These are phyloP conservation scores for Fragaria vesca DNA, from an alignment of 306 rosid species.

Conservation along the genomic window DNA sequence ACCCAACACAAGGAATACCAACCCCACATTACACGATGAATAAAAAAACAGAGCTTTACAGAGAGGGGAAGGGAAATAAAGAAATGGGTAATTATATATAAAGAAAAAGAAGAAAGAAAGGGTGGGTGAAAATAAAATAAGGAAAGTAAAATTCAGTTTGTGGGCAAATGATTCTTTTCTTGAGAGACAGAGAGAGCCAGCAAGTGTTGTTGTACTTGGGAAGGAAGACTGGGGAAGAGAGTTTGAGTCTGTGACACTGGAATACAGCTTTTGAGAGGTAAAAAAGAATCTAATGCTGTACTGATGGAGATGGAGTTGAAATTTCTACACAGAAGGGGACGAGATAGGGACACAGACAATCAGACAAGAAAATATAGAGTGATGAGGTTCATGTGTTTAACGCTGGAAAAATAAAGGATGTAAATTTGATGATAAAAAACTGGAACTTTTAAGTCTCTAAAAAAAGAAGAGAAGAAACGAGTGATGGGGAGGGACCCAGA, in stretches of 20 bases:
- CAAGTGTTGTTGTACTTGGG: neutral
- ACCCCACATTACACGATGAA: slow-evolving; percentile 27
- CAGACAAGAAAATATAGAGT: neutral
- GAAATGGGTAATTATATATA: neutral
- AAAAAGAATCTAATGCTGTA: slow-evolving; percentile 26
- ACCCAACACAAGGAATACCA: slow-evolving; percentile 36
- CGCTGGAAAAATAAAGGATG: neutral
- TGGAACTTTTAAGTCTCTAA: neutral
- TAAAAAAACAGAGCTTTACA: slow-evolving; percentile 17
- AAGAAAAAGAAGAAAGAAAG: neutral
- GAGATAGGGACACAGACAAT: slow-evolving; percentile 18
- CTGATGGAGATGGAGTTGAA: slow-evolving; percentile 4
- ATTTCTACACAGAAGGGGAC: slow-evolving; percentile 25
- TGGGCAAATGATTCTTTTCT: slow-evolving; percentile 48
- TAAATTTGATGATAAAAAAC: neutral
- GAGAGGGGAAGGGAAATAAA: neutral
- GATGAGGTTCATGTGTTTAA: neutral
- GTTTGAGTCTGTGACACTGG: slow-evolving; percentile 21
- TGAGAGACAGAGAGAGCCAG: slow-evolving; percentile 12
- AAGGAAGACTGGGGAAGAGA: neutral
- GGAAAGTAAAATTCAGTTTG: slow-evolving; percentile 3
- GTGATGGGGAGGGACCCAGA: slow-evolving; percentile 25
- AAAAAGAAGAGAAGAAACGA: neutral
- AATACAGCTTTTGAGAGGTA: neutral
- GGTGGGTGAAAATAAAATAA: slow-evolving; percentile 16